Evolutionary conservation across 192 early-diverging fungal genomes (phyloP).

Genomic region (Chytriomyces hyalinus): DNA sequence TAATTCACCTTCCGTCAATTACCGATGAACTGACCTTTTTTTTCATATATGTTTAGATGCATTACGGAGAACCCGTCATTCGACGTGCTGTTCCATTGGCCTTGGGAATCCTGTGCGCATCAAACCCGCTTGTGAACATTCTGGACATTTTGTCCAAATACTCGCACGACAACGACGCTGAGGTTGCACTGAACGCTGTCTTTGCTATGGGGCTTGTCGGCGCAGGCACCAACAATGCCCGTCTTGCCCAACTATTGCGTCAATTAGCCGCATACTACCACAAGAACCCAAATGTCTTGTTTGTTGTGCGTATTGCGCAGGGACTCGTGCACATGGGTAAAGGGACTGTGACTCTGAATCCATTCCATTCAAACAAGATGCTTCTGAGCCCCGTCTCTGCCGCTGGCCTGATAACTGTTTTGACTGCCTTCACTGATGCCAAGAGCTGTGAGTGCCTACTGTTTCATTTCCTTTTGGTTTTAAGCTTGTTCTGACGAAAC

Average conservation of each 20-base stretch:
- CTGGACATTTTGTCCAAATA: slow-evolving; percentile 96
- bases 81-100: slow-evolving; percentile 93
- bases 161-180: slow-evolving; percentile 97
- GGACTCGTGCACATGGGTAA: slow-evolving; percentile 96
- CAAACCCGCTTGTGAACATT: slow-evolving; percentile 90
- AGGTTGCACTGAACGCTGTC: slow-evolving; percentile 93
- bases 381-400: slow-evolving; percentile 90
- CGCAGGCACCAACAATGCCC: slow-evolving; percentile 98
- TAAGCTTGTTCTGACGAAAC: slow-evolving; percentile 7
- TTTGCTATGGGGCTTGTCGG: slow-evolving; percentile 99
- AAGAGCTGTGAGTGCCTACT: slow-evolving; percentile 71
- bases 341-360: slow-evolving; percentile 96
- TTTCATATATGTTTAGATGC: slow-evolving; percentile 68
- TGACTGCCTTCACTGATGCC: slow-evolving; percentile 89
- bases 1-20: neutral
- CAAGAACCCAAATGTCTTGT: slow-evolving; percentile 88
- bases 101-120: slow-evolving; percentile 92
- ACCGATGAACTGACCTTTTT: slow-evolving; percentile 11
- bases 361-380: slow-evolving; percentile 89
- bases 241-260: slow-evolving; percentile 95
- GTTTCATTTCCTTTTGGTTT: slow-evolving; percentile 11
- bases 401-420: slow-evolving; percentile 83
- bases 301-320: slow-evolving; percentile 85
- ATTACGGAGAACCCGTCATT: slow-evolving; percentile 96
- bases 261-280: slow-evolving; percentile 96